Base-by-base conservation (phyloP, 2,329 filamentous ascomycete genomes). In the Apiospora kogelbergensis region DNA sequence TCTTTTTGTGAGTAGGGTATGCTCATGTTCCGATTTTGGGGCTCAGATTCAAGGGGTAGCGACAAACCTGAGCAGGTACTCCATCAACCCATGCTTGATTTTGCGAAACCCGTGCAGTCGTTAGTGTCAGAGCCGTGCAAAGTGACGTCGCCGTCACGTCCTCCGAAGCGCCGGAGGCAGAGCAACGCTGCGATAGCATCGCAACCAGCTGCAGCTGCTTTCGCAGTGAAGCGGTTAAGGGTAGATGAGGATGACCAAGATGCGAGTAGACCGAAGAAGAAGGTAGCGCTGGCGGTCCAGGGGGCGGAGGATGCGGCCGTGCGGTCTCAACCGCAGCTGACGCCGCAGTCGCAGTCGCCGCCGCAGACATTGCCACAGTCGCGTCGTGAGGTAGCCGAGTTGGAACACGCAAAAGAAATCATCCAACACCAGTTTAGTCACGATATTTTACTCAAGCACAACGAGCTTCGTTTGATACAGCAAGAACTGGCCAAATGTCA, bases 401-500 rank as follows among this genome's bases (percentile, higher is more conserved):
- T 87, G 74, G 82, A 90, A 45, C 84, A 83, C 69, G 86, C 91
- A 72, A 89, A 89, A 77, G 90, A 95, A 74, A 87, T 88, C 44
- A 92, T 98, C 77, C 91, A 94, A 77, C 90, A 94, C 71, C 93
- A 98, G 81, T 91, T 98, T 80, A 93, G 94, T 76, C 88, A 96
- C 73, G 95, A 98, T 83, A 95, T 98, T 67, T 83, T 98, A 72
- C 84, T 97, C 78, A 98, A 98, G 85, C 96, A 99, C 81, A 90
- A 96, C 76, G 96, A 99, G 83, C 83, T 98, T 70, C 93, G 95
- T 69, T 86, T 97, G 74, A 97, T 98, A 80, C 94, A 98, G 78
- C 94, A 97, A 81, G 96, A 98, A 82, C 87, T 98, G 73, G 95
- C 94, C 73, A 98, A 98, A 83, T 98, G 95, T 78, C 95, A 98